Evolutionary conservation across 257 asterid species (phyloP).

Genomic region (Fraxinus excelsior): DNA sequence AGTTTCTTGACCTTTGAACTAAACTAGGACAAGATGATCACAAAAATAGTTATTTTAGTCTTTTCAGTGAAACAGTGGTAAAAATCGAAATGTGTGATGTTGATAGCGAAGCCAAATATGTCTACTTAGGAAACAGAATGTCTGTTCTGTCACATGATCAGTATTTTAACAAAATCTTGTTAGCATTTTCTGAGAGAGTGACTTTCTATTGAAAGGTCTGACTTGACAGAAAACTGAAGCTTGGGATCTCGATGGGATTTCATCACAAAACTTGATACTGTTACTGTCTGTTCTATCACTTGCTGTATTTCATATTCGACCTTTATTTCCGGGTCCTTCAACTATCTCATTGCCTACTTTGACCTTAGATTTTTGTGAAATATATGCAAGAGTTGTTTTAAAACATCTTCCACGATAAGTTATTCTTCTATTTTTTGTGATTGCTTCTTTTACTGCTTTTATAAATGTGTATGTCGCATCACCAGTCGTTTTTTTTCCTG

Average conservation of each 20-base stretch:
- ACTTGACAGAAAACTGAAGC: background rate
- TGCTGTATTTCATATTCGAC: background rate
- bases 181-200: too few species aligned
- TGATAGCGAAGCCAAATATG: background rate
- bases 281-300: background rate
- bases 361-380: background rate
- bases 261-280: background rate
- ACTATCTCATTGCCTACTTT: background rate
- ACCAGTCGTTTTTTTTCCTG: conserved; percentile 52
- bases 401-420: conserved; percentile 25
- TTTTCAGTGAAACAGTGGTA: background rate
- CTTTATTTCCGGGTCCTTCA: background rate
- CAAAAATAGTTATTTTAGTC: too few species aligned
- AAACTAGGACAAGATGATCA: too few species aligned
- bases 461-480: conserved; percentile 66
- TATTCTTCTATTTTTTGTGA: conserved; percentile 12
- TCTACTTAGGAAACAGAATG: background rate
- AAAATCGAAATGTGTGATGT: background rate
- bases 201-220: background rate
- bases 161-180: background rate
- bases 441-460: conserved; percentile 28
- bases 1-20: too few species aligned
- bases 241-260: background rate
- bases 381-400: background rate
- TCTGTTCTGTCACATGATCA: background rate